Evolutionary conservation across 768 basidiomycete species (phyloP).

Genomic region (Tylopilus plumbeoviolaceoides): DNA sequence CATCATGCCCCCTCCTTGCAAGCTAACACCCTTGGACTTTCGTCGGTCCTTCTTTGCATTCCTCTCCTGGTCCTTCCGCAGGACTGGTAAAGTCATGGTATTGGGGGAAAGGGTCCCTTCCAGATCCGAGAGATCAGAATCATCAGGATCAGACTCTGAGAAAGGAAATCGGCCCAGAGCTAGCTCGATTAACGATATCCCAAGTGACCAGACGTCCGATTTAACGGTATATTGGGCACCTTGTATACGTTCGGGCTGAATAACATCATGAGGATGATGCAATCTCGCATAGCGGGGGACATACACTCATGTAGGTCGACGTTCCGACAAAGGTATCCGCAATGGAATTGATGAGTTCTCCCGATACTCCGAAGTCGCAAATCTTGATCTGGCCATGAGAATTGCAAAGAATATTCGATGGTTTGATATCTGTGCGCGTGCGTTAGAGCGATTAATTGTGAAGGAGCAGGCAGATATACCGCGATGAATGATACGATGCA

Average conservation of each 20-base stretch:
- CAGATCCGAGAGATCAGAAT: slow-evolving; percentile 73
- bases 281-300: slow-evolving; percentile 28
- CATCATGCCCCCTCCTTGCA: slow-evolving; percentile 94
- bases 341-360: slow-evolving; percentile 97
- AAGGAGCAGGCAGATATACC: slow-evolving; percentile 49
- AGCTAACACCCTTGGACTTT: slow-evolving; percentile 87
- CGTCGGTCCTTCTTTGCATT: slow-evolving; percentile 72
- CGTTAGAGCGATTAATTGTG: slow-evolving; percentile 14
- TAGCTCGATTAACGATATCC: slow-evolving; percentile 94
- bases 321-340: slow-evolving; percentile 99
- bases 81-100: slow-evolving; percentile 42
- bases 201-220: slow-evolving; percentile 98
- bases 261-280: slow-evolving; percentile 13
- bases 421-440: slow-evolving; percentile 81
- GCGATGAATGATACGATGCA: slow-evolving; percentile 96
- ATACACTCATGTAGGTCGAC: slow-evolving; percentile 98
- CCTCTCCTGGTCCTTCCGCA: slow-evolving; percentile 36
- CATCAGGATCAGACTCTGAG: slow-evolving; percentile 73
- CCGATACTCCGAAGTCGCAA: slow-evolving; percentile 98
- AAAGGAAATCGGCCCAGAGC: slow-evolving; percentile 98
- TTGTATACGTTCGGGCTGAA: slow-evolving; percentile 97
- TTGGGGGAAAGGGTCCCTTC: slow-evolving; percentile 78
- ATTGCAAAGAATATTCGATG: slow-evolving; percentile 95
- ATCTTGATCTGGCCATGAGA: slow-evolving; percentile 97
- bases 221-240: slow-evolving; percentile 98